Percentiles rank a stretch among this genome's conserved stretches.
Conservation (phyloP, 805 yeast genomes). For the Candida gorgasii region DNA sequence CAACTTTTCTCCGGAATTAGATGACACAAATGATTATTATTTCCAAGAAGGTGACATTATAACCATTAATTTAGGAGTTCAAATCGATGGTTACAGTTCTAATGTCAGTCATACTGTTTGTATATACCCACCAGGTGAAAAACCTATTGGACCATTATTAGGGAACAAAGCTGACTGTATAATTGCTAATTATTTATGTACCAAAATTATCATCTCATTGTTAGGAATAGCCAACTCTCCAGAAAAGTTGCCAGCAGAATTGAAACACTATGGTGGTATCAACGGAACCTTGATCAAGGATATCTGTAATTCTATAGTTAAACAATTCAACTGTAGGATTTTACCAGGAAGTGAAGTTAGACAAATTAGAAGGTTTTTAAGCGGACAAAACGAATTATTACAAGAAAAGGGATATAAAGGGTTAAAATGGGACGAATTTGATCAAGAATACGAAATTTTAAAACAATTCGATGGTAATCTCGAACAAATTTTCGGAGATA, state of each 20-base stretch:
- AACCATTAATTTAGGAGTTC: conserved; percentile 83
- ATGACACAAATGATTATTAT: conserved; percentile 48
- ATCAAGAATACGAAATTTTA: conserved; percentile 66
- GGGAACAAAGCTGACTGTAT: conserved; percentile 88
- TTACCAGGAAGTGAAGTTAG: conserved; percentile 94
- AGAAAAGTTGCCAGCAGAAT: conserved; percentile 64
- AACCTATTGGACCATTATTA: conserved; percentile 75
- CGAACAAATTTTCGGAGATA: conserved; percentile 10
- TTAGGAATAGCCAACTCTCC: conserved; percentile 74
- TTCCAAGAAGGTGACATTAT: conserved; percentile 81
- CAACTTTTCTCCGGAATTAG: conserved; percentile 87
- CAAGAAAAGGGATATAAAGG: conserved; percentile 93
- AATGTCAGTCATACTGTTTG: conserved; percentile 84
- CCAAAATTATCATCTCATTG: conserved; percentile 78
- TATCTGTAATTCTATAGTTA: conserved; percentile 86
- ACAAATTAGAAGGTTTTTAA: conserved; percentile 87
- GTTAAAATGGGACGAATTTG: conserved; percentile 82
- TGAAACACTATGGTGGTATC: conserved; percentile 42
- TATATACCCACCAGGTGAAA: conserved; percentile 66
- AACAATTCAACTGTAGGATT: conserved; percentile 75
- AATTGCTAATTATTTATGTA: conserved; percentile 86
- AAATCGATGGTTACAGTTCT: conserved; percentile 93
- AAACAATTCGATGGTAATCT: conserved; percentile 22
- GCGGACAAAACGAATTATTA: conserved; percentile 92
- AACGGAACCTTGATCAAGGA: conserved; percentile 71